Percentiles rank a stretch among this genome's conserved stretches.
These are phyloP conservation scores for Fraxinus pennsylvanica DNA, from an alignment of 257 asterid genomes.

Conservation along the genomic window DNA sequence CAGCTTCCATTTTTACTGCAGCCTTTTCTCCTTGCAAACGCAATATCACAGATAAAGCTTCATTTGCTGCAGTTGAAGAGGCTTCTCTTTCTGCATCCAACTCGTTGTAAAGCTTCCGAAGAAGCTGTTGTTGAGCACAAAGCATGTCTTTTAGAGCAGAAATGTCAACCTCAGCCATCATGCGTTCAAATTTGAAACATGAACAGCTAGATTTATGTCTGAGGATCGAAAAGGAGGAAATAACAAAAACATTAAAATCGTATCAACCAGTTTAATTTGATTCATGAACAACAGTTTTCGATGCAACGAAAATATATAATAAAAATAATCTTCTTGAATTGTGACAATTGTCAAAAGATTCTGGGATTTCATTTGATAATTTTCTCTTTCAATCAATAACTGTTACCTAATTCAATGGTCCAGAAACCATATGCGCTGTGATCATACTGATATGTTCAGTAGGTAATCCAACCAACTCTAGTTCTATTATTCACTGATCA, in stretches of 20 bases:
- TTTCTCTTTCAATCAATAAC: neutral
- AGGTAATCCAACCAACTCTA: neutral
- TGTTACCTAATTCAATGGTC: neutral
- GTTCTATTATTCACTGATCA: neutral
- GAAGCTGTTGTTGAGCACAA: conserved; percentile 70
- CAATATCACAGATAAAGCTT: conserved; percentile 71
- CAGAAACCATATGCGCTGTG: neutral
- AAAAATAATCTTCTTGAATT: neutral
- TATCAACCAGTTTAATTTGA: neutral
- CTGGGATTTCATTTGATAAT: neutral
- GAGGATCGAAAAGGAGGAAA: conserved; percentile 17
- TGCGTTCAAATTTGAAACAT: conserved; percentile 11
- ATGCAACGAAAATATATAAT: neutral
- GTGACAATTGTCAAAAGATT: neutral
- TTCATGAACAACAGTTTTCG: neutral
- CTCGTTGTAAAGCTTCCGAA: conserved; percentile 75
- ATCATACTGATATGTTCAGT: neutral
- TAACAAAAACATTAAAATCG: neutral
- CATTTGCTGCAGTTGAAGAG: conserved; percentile 78
- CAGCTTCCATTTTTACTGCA: conserved; percentile 83
- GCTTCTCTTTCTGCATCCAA: conserved; percentile 92
- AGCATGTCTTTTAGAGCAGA: conserved; percentile 63
- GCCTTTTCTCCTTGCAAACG: conserved; percentile 93
- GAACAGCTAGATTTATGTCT: conserved; percentile 15
- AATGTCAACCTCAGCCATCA: conserved; percentile 62